Conservation (phyloP, 306 rosid genomes). For the Fragaria iinumae region DNA sequence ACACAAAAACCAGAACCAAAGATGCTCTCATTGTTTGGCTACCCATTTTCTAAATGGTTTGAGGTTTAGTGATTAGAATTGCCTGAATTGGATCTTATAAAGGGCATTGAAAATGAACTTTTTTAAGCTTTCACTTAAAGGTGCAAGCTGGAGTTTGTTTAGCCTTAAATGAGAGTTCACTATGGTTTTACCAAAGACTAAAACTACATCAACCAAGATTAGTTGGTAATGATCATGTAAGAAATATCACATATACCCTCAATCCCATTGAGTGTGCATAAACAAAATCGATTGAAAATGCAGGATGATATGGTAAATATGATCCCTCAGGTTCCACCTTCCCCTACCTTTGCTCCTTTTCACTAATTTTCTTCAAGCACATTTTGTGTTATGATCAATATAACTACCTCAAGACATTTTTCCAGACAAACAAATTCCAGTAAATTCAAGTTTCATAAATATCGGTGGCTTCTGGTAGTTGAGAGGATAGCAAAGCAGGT, state of each 20-base stretch:
- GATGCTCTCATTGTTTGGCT: conserved; percentile 26
- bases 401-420: background rate
- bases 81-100: conserved; percentile 29
- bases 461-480: conserved; percentile 28
- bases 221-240: background rate
- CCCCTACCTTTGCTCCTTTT: background rate
- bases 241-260: background rate
- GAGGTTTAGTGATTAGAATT: conserved; percentile 13
- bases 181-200: conserved; percentile 27
- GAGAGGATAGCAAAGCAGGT: conserved; percentile 29
- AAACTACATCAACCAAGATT: background rate
- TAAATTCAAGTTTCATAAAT: conserved; percentile 2
- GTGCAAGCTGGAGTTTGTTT: conserved; percentile 66
- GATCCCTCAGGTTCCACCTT: background rate
- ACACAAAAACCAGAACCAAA: conserved; percentile 42
- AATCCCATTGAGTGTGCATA: no score
- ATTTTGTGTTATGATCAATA: background rate
- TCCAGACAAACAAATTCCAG: background rate
- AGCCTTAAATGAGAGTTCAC: conserved; percentile 48
- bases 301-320: conserved; percentile 2
- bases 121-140: conserved; percentile 34
- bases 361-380: background rate
- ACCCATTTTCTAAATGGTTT: conserved; percentile 37
- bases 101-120: conserved; percentile 28
- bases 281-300: background rate